Evolutionary conservation across 331 rosid species (phyloP).

Genomic region (Rhamnella rubrinervis): DNA sequence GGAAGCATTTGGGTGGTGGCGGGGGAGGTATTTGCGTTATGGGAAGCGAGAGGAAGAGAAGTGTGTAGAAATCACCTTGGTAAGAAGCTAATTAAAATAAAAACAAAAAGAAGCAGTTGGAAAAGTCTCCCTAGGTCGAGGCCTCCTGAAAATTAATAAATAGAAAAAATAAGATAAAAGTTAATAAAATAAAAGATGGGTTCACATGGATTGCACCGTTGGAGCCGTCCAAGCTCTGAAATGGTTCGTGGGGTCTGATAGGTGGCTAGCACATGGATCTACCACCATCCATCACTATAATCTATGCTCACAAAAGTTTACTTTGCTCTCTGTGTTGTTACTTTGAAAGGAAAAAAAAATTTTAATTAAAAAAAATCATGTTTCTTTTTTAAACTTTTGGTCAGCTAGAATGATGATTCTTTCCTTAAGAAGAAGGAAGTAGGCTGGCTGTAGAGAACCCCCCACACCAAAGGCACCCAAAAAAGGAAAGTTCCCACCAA

Average conservation of each 20-base stretch:
- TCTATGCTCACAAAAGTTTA: not conserved
- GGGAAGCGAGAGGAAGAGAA: not conserved
- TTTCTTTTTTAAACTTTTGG: too few species aligned
- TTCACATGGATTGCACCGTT: conserved; percentile 49
- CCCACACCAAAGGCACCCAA: too few species aligned
- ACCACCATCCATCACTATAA: conserved; percentile 20
- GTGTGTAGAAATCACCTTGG: conserved; percentile 28
- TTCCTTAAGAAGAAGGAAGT: too few species aligned
- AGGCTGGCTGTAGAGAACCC: too few species aligned
- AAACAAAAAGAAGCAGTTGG: conserved; percentile 36
- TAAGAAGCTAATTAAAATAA: conserved; percentile 23
- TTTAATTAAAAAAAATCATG: too few species aligned
- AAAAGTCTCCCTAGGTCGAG: too few species aligned
- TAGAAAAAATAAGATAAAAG: not conserved
- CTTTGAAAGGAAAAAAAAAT: too few species aligned
- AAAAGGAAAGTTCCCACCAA: too few species aligned
- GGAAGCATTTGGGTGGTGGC: too few species aligned
- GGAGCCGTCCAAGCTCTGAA: conserved; percentile 23
- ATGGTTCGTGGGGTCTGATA: conserved; percentile 25
- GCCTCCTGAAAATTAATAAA: not conserved
- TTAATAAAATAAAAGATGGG: conserved; percentile 29
- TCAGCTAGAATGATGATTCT: too few species aligned
- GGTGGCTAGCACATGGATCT: conserved; percentile 37
- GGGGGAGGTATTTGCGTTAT: too few species aligned
- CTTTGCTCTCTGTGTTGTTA: not conserved